phyloP scores from a whole-genome alignment of 352 stramenopile species.

The Phytophthora uliginosa region DNA sequence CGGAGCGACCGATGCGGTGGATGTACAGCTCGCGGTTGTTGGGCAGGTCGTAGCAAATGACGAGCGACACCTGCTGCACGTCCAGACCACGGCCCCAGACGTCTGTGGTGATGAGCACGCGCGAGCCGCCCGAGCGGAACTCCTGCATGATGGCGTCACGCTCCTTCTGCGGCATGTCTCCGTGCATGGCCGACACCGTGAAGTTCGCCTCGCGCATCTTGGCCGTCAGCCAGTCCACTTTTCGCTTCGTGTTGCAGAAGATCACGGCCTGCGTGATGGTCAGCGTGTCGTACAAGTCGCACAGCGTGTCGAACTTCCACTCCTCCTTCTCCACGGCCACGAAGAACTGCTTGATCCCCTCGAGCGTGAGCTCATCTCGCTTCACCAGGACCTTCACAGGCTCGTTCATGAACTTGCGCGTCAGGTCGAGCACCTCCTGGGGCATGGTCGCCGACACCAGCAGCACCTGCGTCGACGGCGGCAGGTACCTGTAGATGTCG shows the following conservation, averaged over 20 bases:
- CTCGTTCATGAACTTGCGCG: constrained; percentile 98
- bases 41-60: constrained; percentile 98
- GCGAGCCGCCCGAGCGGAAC: constrained; percentile 94
- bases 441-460: constrained; percentile 96
- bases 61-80: constrained; percentile 97
- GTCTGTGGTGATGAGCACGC: constrained; percentile 99
- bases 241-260: constrained; percentile 99
- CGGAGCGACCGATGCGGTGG: constrained; percentile 96
- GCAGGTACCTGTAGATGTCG: constrained; percentile 97
- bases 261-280: constrained; percentile 99
- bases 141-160: constrained; percentile 98
- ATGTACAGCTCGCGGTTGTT: constrained; percentile 98
- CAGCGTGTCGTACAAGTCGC: constrained; percentile 99
- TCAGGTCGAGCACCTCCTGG: constrained; percentile 97
- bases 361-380: constrained; percentile 97
- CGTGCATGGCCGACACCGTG: constrained; percentile 98
- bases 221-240: constrained; percentile 97
- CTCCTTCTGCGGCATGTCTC: constrained; percentile 97
- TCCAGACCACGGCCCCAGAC: constrained; percentile 98
- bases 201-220: constrained; percentile 98
- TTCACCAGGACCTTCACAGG: constrained; percentile 98
- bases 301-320: constrained; percentile 99
- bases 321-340: constrained; percentile 98
- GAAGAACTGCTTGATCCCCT: constrained; percentile 99
- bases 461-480: constrained; percentile 94